Conservation (phyloP, 176 grass and related monocot species). For the Microstegium vimineum region DNA sequence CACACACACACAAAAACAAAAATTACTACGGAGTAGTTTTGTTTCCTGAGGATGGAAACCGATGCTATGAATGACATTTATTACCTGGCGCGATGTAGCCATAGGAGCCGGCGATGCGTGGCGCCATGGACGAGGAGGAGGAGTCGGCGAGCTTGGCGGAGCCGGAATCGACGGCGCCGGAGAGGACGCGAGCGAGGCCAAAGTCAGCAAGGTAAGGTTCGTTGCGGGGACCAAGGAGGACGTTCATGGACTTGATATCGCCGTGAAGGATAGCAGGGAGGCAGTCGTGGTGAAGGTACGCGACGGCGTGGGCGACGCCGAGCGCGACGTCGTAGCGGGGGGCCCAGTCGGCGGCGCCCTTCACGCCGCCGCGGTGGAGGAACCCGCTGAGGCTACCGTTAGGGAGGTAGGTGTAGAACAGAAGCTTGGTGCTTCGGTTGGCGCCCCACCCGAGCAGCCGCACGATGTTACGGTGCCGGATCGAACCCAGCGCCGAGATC, state of each 20-base stretch:
- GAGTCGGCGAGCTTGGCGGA: conserved; percentile 54
- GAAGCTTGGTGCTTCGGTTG: conserved; percentile 75
- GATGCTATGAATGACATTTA: no score
- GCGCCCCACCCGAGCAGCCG: no score
- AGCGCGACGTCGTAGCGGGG: conserved; percentile 67
- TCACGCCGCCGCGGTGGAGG: conserved; percentile 68
- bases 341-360: conserved; percentile 69
- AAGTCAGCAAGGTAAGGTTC: conserved; percentile 94
- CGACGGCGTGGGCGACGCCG: conserved; percentile 77
- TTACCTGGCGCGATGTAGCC: conserved; percentile 96
- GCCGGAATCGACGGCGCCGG: no score
- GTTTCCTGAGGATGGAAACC: no score
- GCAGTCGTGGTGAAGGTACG: conserved; percentile 92
- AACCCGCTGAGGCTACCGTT: conserved; percentile 89
- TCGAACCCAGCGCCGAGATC: conserved; percentile 73
- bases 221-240: conserved; percentile 65
- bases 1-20: no score
- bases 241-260: conserved; percentile 94
- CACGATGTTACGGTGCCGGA: no score
- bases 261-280: conserved; percentile 87
- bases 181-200: conserved; percentile 69
- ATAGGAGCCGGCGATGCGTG: conserved; percentile 77
- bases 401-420: conserved; percentile 82
- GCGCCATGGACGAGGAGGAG: conserved; percentile 49
- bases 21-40: no score